These are phyloP conservation scores for Sambucus nigra DNA, from an alignment of 129 eudicot genomes.

Conservation along the genomic window DNA sequence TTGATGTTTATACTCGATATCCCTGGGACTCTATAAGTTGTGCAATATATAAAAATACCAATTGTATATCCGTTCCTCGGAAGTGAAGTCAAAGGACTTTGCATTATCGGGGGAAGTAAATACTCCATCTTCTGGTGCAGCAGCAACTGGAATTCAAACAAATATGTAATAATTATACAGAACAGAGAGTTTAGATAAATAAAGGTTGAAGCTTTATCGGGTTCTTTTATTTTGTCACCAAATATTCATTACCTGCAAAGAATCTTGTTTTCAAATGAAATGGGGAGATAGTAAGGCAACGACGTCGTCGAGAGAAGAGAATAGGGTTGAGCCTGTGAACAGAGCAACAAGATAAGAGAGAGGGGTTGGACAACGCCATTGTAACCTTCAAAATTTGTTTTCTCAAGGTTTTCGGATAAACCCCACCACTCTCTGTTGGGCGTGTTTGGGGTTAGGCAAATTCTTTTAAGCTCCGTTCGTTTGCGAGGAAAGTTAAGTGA, in stretches of 20 bases:
- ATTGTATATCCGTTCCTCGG: constrained; percentile 87
- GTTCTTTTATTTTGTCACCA: background rate
- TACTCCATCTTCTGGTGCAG: constrained; percentile 53
- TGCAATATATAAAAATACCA: constrained; percentile 40
- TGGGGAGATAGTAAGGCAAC: constrained; percentile 18
- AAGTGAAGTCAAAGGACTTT: constrained; percentile 71
- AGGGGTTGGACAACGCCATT: constrained; percentile 57
- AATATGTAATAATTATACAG: background rate
- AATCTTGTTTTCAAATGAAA: constrained; percentile 27
- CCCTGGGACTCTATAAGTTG: background rate
- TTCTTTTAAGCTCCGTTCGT: too few species aligned
- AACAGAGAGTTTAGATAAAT: background rate
- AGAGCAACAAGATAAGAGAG: constrained; percentile 55
- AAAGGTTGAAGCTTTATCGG: background rate
- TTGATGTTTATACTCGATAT: too few species aligned
- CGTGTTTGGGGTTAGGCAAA: too few species aligned
- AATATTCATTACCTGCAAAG: constrained; percentile 30
- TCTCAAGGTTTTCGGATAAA: too few species aligned
- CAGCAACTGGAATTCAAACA: constrained; percentile 37
- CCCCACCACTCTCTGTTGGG: too few species aligned
- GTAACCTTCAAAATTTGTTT: background rate
- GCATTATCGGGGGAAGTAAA: constrained; percentile 79
- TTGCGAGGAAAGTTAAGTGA: too few species aligned
- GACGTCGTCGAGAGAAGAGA: constrained; percentile 48
- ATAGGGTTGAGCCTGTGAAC: constrained; percentile 52